These are phyloP conservation scores for Nemania serpens DNA, from an alignment of 2,329 filamentous ascomycete species.

Conservation along the genomic window DNA sequence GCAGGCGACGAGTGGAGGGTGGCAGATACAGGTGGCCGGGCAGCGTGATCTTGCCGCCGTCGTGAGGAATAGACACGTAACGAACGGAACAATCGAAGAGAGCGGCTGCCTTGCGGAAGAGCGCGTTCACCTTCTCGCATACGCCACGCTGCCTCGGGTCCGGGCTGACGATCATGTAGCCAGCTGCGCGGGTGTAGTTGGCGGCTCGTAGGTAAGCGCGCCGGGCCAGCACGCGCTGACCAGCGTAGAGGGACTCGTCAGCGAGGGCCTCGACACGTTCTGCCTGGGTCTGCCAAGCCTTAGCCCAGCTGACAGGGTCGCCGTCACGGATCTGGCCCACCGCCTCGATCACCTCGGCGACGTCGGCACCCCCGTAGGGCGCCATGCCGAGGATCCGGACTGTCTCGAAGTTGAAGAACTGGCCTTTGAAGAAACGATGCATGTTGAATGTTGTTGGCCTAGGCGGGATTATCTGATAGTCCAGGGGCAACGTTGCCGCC, in stretches of 20 bases:
- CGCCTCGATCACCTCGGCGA: conserved; percentile 48
- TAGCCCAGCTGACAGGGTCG: conserved; percentile 48
- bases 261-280: conserved; percentile 43
- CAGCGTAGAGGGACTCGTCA: conserved; percentile 39
- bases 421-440: not conserved
- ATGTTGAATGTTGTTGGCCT: too few species aligned
- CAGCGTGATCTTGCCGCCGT: not conserved
- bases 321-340: conserved; percentile 44
- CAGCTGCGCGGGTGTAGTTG: conserved; percentile 47
- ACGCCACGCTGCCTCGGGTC: conserved; percentile 11
- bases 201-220: conserved; percentile 46
- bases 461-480: too few species aligned
- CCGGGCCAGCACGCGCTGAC: conserved; percentile 41
- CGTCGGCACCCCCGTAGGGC: conserved; percentile 44
- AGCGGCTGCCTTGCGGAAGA: conserved; percentile 9
- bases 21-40: conserved; percentile 15
- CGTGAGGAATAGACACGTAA: conserved; percentile 12
- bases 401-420: conserved; percentile 51
- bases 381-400: conserved; percentile 47
- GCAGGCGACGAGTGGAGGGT: conserved; percentile 1
- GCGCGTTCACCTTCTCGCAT: conserved; percentile 2
- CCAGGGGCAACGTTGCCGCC: too few species aligned
- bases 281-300: conserved; percentile 41
- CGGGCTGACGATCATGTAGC: conserved; percentile 19
- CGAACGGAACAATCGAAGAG: conserved; percentile 10